Percentiles rank a stretch among this genome's conserved stretches.
These are phyloP conservation scores for Tulasnella calospora DNA, from an alignment of 768 basidiomycete species.

Conservation along the genomic window DNA sequence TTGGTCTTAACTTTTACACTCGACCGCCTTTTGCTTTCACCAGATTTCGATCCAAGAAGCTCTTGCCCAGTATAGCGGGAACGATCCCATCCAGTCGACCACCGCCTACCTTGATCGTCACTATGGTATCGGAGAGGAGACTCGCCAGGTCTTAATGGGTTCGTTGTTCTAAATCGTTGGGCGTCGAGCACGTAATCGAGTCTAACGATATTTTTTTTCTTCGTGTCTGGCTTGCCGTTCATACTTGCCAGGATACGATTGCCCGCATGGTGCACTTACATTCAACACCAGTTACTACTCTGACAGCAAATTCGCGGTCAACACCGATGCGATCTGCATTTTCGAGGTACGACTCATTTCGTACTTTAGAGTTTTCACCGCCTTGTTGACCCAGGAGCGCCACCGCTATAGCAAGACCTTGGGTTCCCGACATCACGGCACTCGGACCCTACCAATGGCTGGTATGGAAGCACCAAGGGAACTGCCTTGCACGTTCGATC, in stretches of 20 bases:
- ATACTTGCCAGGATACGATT: constrained; percentile 4
- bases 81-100: constrained; percentile 17
- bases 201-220: background rate
- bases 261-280: constrained; percentile 3
- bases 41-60: constrained; percentile 16
- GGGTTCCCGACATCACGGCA: constrained; percentile 16
- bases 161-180: background rate
- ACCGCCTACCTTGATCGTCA: constrained; percentile 10
- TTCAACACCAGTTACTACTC: constrained; percentile 12
- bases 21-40: too few relatives aligned
- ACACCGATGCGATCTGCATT: constrained; percentile 11
- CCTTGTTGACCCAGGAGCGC: too few relatives aligned
- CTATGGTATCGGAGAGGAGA: constrained; percentile 3
- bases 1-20: too few relatives aligned
- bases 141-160: background rate
- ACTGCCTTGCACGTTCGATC: background rate
- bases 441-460: background rate
- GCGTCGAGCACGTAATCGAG: background rate
- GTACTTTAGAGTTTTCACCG: too few relatives aligned
- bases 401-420: background rate
- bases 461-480: constrained; percentile 19
- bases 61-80: constrained; percentile 9
- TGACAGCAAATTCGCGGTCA: background rate
- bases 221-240: background rate
- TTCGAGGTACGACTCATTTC: constrained; percentile 11